Evolutionary conservation across 2,329 filamentous ascomycete genomes (phyloP), one percentile per base, ranked within the genome.

Genomic region (Mycosphaerella arachidis): DNA sequence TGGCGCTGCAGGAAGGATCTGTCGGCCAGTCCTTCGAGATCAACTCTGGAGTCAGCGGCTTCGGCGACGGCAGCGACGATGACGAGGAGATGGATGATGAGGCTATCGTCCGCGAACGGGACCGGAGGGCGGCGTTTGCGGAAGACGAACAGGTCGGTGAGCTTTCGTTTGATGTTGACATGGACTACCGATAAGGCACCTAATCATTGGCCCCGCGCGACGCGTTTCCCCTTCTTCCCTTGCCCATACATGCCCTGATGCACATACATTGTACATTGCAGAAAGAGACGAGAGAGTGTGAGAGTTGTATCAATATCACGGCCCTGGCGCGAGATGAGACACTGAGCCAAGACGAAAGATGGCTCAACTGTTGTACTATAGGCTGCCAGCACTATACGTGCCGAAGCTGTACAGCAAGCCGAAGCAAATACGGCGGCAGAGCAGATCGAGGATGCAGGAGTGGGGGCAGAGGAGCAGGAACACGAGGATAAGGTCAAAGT

Each of bases 41-140:
- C 63, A 71, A 72, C 59, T 65, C 64, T 35, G 71, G 71, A 27
- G 79, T 96, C 61, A 84, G 94, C 30, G 93, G 92, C 55, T 97
- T 97, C 76, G 92, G 91, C 71, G 96, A 92, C 76, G 96, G 92
- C 77, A 96, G 92, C 68, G 93, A 97, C 75, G 94, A 97, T 66
- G 94, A 97, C 65, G 93, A 97, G 68, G 93, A 97, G 64, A 89
- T 91, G 77, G 90, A 91, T 59, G 89, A 89, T 66, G 66, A 67
- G 53, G 60, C 60, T n/a, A 60, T 57, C 8, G 29, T 59, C 20
- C 62, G 64, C 33, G 62, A 59, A 46, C 60, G 65, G 54, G 64
- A 64, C 55, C 56, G 58, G 54, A 61, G 62, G 53, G 68, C 70
- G 65, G 79, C 81, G 68, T 68, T 72, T 53, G 63, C 62, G 48